phyloP scores from a whole-genome alignment of 306 rosid genomes.

The Hippophae gyantsensis region DNA sequence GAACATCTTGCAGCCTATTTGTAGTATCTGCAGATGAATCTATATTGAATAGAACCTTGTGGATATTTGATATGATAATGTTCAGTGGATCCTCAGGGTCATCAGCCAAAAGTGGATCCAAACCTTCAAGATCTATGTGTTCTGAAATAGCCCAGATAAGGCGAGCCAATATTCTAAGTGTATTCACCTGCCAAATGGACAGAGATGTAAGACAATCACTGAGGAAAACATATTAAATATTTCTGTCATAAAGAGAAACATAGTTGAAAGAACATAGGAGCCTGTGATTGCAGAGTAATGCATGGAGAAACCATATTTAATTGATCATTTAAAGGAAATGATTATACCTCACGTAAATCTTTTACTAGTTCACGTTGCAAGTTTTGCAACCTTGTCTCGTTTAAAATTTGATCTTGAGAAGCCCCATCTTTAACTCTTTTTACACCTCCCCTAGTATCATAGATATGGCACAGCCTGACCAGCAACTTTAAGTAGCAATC shows the following conservation, averaged over 20 bases:
- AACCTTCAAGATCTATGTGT: constrained; percentile 90
- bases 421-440: constrained; percentile 96
- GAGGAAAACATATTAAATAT: not conserved
- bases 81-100: constrained; percentile 96
- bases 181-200: constrained; percentile 65
- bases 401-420: constrained; percentile 95
- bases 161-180: constrained; percentile 84
- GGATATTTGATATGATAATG: constrained; percentile 68
- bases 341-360: constrained; percentile 66
- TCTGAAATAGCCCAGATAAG: constrained; percentile 89
- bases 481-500: constrained; percentile 98
- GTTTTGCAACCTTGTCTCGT: constrained; percentile 95
- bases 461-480: constrained; percentile 85
- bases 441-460: constrained; percentile 93
- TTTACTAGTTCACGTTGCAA: constrained; percentile 86
- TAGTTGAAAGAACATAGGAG: not conserved
- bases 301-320: not conserved
- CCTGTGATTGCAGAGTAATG: not conserved
- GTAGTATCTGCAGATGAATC: constrained; percentile 77
- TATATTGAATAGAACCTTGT: constrained; percentile 69
- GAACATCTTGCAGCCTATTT: constrained; percentile 92
- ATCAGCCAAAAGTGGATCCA: constrained; percentile 97
- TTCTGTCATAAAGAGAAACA: not conserved
- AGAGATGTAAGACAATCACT: constrained; percentile 3
- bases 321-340: constrained; percentile 1